Evolutionary conservation across 2,329 filamentous ascomycete genomes (phyloP), one percentile per base, ranked within the genome.

Genomic region (Phialophora expanda): DNA sequence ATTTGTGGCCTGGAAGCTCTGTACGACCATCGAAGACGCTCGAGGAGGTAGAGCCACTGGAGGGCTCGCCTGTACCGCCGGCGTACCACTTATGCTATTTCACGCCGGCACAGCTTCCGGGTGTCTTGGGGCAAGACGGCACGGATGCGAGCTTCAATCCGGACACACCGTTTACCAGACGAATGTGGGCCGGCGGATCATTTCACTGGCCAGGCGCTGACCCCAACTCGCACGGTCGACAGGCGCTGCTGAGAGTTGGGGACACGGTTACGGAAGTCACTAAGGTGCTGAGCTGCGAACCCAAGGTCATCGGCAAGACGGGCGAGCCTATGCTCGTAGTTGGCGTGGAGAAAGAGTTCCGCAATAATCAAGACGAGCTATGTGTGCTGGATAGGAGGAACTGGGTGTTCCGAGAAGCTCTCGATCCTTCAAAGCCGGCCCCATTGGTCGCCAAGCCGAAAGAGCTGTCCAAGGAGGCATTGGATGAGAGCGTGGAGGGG

Each of bases 121-220:
- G 73, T 0, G 80, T 85, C 6, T 79, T 90, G 0, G 87, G 86
- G 0, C 67, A 74, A 0, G 87, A 90, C 73, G 88, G 88, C 14
- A 87, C 85, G 0, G 87, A 90, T 75, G 76, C 73, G 0, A 83
- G 83, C 0, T 89, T 86, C 73, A 89, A 88, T 69, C 83, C 87
- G 0, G 81, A 85, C 0, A 67, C 76, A 2, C 87, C 87, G 0
- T 90, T 89, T 64, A 87, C 86, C 1, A 76, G 87, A 32, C 80
- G 87, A 12, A 89, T 90, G 87, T 90, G 88, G 88, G 87, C 87
- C 0, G 87, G 87, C 1, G 88, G 88, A 0, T 78, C 80, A 63
- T 85, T 89, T 75, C 73, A 75, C 14, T 88, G 86, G 85, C 72
- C 78, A 1, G 72, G 70, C 4, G 69, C 70, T 12, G 66, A 68